phyloP scores from a whole-genome alignment of 2,329 filamentous ascomycete species.

The Neofusicoccum ribis region DNA sequence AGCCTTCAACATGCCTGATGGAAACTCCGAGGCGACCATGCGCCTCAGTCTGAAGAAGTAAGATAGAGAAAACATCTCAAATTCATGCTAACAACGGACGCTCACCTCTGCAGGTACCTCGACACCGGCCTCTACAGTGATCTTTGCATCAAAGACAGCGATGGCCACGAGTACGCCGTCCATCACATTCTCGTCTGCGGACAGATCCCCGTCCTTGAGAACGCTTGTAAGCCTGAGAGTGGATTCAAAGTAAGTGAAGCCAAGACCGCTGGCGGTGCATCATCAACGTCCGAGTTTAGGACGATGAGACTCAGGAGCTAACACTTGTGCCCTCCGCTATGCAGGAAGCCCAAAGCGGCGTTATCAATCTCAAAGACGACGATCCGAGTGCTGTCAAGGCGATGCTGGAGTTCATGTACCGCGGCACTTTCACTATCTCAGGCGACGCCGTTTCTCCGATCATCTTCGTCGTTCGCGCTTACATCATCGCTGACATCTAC shows the following conservation, averaged over 20 bases:
- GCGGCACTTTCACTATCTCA: constrained; percentile 65
- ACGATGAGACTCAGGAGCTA: too few species aligned
- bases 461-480: not conserved
- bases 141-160: not conserved
- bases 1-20: too few species aligned
- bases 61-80: too few species aligned
- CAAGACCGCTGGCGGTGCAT: too few species aligned
- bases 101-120: not conserved
- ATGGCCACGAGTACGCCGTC: not conserved
- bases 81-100: too few species aligned
- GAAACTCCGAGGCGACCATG: too few species aligned
- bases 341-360: not conserved
- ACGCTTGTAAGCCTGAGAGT: not conserved
- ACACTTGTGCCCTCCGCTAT: not conserved
- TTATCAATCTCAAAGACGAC: constrained; percentile 66
- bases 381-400: constrained; percentile 73
- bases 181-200: not conserved
- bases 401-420: constrained; percentile 83
- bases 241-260: not conserved
- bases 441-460: not conserved
- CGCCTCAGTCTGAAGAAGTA: too few species aligned
- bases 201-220: not conserved
- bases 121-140: not conserved
- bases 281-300: too few species aligned
- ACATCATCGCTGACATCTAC: not conserved